Conservation (phyloP, 257 asterid genomes). For the Cruciata laevipes region DNA sequence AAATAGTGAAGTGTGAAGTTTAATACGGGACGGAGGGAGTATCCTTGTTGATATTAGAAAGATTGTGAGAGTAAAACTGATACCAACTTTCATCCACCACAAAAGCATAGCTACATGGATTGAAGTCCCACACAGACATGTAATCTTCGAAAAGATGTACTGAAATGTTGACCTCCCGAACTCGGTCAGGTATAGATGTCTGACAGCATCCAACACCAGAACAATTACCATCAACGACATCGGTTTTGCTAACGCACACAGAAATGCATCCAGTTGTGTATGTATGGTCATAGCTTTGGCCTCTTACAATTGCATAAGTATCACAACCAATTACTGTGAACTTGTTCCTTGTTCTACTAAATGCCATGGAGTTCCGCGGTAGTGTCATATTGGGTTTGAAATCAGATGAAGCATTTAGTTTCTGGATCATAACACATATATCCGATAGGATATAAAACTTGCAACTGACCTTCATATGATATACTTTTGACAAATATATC, state of each 20-base stretch:
- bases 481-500: neutral
- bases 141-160: neutral
- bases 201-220: slow-evolving; percentile 4
- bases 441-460: slow-evolving; percentile 4
- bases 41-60: neutral
- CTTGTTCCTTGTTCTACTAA: slow-evolving; percentile 23
- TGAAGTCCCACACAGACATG: neutral
- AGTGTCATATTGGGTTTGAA: neutral
- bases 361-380: neutral
- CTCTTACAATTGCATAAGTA: slow-evolving; percentile 1
- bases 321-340: slow-evolving; percentile 34
- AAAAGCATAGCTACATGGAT: slow-evolving; percentile 6
- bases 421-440: slow-evolving; percentile 3
- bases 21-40: no score
- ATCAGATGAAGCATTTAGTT: neutral
- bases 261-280: slow-evolving; percentile 29
- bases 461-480: slow-evolving; percentile 17
- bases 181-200: neutral
- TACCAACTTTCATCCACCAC: neutral
- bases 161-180: neutral
- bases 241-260: neutral
- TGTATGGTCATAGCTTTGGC: neutral
- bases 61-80: neutral
- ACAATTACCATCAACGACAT: slow-evolving; percentile 14
- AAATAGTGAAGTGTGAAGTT: no score